phyloP scores from a whole-genome alignment of 1,139 yeast species.

The Geotrichum bryndzae region DNA sequence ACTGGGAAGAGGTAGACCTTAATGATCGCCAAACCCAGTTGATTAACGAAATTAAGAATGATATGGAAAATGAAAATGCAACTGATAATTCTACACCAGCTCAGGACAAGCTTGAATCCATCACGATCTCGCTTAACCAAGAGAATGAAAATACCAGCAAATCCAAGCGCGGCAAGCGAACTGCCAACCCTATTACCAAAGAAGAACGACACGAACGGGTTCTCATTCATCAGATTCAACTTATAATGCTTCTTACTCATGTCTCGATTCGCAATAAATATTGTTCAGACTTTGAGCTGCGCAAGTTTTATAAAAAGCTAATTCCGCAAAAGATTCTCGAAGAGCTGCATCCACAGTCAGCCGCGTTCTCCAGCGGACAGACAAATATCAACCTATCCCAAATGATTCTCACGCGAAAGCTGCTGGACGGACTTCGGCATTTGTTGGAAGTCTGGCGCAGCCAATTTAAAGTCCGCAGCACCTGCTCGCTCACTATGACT shows the following conservation, averaged over 20 bases:
- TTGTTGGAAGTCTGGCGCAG: slow-evolving; percentile 58
- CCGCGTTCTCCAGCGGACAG: slow-evolving; percentile 41
- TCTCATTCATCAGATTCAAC: slow-evolving; percentile 52
- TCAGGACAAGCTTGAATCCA: slow-evolving; percentile 15
- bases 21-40: slow-evolving; percentile 17
- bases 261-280: slow-evolving; percentile 66
- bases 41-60: slow-evolving; percentile 18
- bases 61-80: not conserved
- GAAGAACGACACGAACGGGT: slow-evolving; percentile 52
- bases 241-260: slow-evolving; percentile 56
- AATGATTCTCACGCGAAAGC: slow-evolving; percentile 43
- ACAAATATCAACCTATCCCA: slow-evolving; percentile 23
- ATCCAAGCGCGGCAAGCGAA: slow-evolving; percentile 10
- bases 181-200: slow-evolving; percentile 40
- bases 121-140: slow-evolving; percentile 13
- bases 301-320: slow-evolving; percentile 30
- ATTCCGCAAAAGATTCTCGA: slow-evolving; percentile 45
- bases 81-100: not conserved
- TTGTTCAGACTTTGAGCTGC: slow-evolving; percentile 52
- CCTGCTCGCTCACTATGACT: slow-evolving; percentile 44
- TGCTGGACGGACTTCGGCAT: slow-evolving; percentile 68
- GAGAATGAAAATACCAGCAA: slow-evolving; percentile 3
- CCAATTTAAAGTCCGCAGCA: slow-evolving; percentile 48
- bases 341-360: slow-evolving; percentile 44
- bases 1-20: slow-evolving; percentile 15